Evolutionary conservation across 495 filamentous ascomycete species (phyloP).

Genomic region (Aspergillus sclerotiicarbonarius): DNA sequence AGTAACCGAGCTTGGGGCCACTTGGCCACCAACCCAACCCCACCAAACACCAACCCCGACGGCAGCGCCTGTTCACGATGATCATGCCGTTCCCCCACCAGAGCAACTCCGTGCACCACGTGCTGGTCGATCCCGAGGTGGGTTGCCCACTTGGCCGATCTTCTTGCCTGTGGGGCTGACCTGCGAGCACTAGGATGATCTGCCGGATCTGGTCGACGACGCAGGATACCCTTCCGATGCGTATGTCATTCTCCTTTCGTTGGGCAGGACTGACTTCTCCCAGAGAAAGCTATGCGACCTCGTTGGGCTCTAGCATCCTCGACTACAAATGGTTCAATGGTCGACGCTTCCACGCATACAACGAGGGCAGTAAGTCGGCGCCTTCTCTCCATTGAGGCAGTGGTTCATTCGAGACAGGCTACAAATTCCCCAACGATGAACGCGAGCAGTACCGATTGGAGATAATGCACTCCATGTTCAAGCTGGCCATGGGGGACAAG

Average conservation of each 20-base stretch:
- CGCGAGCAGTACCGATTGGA: conserved; percentile 28
- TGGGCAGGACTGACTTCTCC: not conserved
- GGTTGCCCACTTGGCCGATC: no score
- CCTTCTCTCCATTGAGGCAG: no score
- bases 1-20: no score
- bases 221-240: not conserved
- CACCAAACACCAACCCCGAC: no score
- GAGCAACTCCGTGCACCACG: no score
- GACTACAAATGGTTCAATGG: conserved; percentile 9
- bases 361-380: not conserved
- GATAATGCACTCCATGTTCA: conserved; percentile 32
- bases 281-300: conserved; percentile 9
- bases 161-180: no score
- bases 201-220: not conserved
- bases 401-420: not conserved
- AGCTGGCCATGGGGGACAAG: conserved; percentile 24
- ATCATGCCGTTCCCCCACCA: no score
- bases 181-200: not conserved
- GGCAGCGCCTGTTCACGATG: no score
- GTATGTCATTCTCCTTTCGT: not conserved
- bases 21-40: no score
- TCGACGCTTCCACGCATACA: conserved; percentile 10
- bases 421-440: conserved; percentile 27
- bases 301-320: not conserved
- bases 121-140: no score